Evolutionary conservation across 495 filamentous ascomycete genomes (phyloP), one percentile per base, ranked within the genome.

Genomic region (Chlorociboria aeruginascens): DNA sequence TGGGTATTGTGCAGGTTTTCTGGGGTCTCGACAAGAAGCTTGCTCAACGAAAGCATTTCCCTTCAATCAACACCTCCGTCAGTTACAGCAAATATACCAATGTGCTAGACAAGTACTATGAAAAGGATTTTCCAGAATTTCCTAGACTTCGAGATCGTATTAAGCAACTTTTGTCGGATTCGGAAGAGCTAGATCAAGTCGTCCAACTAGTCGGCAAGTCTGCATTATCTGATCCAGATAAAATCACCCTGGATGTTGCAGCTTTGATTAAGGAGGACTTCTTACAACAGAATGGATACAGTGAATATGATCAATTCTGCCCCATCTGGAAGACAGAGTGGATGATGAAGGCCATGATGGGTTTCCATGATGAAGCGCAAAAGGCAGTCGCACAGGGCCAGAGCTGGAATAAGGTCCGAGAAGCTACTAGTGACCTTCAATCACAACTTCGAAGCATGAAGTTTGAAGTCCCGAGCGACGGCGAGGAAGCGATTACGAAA

Each of bases 291-390:
- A 99, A 99, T 69, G 92, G 92, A 32, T 99, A 99, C 75, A 90
- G 85, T 63, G 85, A 95, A 63, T 96, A 97, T 64, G 93, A 99
- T 64, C 87, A 95, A 69, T 97, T 92, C 77, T 99, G 92, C 63
- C 92, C 92, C 32, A 73, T 99, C 61, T 99, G 90, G 90, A 99
- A 99, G 79, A 99, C 92, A 3, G 81, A 90, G 61, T 99, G 93
- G 78, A 96, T 99, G 92, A 99, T 99, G 92, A 95, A 92, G 75
- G 79, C 82, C 40, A 95, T 99, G 78, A 88, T 97, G 79, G 85
- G 81, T 43, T 99, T 88, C 75, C 86, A 95, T 57, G 93, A 99
- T 63, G 92, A 99, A 69, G 81, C 86, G 9, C 92, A 97, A 66
- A 97, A 95, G 73, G 90, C 89, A 1, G 69, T 99, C 58, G 76